Conservation (phyloP, 169 alveolate genomes). For the Toxoplasma gondii region DNA sequence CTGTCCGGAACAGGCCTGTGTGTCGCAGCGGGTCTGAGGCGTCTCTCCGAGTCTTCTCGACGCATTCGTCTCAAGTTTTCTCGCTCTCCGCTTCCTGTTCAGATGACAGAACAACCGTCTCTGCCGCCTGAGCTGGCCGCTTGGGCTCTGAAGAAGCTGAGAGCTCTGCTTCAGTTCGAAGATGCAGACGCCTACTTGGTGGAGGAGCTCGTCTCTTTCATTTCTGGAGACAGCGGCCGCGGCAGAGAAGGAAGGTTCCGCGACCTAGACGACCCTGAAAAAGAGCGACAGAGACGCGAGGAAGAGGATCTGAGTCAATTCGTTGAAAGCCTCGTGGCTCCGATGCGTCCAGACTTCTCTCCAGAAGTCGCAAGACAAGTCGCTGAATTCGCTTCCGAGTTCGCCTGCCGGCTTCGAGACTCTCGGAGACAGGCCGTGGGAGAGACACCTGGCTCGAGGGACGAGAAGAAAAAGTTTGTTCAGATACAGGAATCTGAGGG, state of each 20-base stretch:
- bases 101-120: neutral
- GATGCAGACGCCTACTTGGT: neutral
- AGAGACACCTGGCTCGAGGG: too few relatives aligned
- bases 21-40: too few relatives aligned
- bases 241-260: neutral
- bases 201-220: neutral
- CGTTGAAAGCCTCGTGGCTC: slow-evolving; percentile 7
- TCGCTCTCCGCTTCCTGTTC: neutral
- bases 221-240: neutral
- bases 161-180: neutral
- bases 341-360: slow-evolving; percentile 8
- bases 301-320: neutral
- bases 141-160: neutral
- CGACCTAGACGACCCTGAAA: neutral
- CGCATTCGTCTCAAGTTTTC: neutral
- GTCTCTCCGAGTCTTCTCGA: neutral
- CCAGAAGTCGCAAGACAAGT: neutral
- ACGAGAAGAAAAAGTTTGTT: too few relatives aligned
- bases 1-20: neutral
- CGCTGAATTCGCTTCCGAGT: neutral
- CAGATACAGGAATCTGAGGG: too few relatives aligned
- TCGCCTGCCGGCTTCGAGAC: neutral
- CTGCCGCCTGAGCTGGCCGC: neutral
- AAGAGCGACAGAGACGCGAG: neutral
- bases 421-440: too few relatives aligned